phyloP scores from a whole-genome alignment of 345 rosid species.

The Arabis alpina region DNA sequence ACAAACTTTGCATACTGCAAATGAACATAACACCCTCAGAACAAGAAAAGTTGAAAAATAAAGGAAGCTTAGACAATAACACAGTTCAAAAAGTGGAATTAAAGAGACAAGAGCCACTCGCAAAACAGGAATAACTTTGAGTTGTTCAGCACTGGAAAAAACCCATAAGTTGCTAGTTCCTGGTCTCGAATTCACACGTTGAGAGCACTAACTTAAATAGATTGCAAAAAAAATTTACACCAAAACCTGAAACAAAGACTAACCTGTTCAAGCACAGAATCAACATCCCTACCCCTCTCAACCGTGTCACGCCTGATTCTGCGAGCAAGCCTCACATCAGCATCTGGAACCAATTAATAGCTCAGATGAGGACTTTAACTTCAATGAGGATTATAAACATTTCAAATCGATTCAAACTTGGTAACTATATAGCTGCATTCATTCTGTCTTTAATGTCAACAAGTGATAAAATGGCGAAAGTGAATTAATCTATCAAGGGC shows the following conservation, averaged over 20 bases:
- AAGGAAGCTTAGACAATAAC: slow-evolving; percentile 10
- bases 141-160: slow-evolving; percentile 7
- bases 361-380: slow-evolving; percentile 32
- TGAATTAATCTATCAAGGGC: slow-evolving; percentile 21
- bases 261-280: slow-evolving; percentile 99
- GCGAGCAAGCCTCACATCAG: slow-evolving; percentile 99
- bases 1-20: slow-evolving; percentile 96
- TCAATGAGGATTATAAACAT: slow-evolving; percentile 3
- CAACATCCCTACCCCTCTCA: slow-evolving; percentile 92
- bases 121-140: background rate
- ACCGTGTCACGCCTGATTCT: slow-evolving; percentile 97
- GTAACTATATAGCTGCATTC: slow-evolving; percentile 6
- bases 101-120: background rate
- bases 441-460: slow-evolving; percentile 1
- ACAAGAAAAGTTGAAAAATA: slow-evolving; percentile 1
- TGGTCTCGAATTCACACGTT: background rate
- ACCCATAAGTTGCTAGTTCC: background rate
- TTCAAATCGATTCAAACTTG: background rate
- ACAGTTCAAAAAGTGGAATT: background rate
- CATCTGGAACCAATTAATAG: slow-evolving; percentile 66
- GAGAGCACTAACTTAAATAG: slow-evolving; percentile 14
- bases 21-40: slow-evolving; percentile 35
- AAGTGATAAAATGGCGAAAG: background rate
- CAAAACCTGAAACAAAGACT: slow-evolving; percentile 35
- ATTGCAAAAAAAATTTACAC: no score